Conservation (phyloP, 78 protist genomes). For the Protostelium mycophagum region DNA sequence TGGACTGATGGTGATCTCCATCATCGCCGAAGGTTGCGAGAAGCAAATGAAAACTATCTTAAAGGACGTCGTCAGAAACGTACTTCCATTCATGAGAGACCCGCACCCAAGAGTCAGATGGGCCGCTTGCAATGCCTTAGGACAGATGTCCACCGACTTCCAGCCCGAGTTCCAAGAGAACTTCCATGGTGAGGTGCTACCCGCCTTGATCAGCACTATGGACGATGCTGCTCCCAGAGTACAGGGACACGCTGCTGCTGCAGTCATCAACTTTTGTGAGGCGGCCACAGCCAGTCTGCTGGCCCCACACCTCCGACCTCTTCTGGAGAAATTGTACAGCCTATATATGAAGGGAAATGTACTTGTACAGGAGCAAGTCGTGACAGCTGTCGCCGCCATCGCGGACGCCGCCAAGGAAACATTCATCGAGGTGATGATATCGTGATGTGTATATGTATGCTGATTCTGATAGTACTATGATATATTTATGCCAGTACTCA, state of each 20-base stretch:
- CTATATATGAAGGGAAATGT: constrained; percentile 15
- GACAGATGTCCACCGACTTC: constrained; percentile 83
- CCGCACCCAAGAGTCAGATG: constrained; percentile 86
- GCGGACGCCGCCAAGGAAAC: constrained; percentile 10
- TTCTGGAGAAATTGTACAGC: constrained; percentile 4
- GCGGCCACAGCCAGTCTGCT: constrained; percentile 12
- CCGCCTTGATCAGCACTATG: constrained; percentile 33
- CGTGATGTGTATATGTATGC: neutral
- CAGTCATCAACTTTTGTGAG: constrained; percentile 70
- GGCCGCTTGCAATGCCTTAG: constrained; percentile 81
- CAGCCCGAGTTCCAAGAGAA: constrained; percentile 27
- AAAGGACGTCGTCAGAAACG: constrained; percentile 8
- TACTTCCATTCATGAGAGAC: constrained; percentile 49
- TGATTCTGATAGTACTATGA: constrained; percentile 45
- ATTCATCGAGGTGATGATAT: neutral
- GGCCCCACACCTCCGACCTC: constrained; percentile 45
- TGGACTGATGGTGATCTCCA: constrained; percentile 49
- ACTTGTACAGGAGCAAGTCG: constrained; percentile 25
- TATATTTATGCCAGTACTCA: constrained; percentile 71
- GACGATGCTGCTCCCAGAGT: constrained; percentile 57
- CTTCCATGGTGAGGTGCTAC: constrained; percentile 19
- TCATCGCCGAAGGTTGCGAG: constrained; percentile 58
- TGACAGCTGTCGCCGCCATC: constrained; percentile 25
- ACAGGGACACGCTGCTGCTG: constrained; percentile 71
- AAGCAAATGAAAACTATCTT: constrained; percentile 5